Conservation (phyloP, 2,329 filamentous ascomycete species). For the Clonostachys rhizophaga region DNA sequence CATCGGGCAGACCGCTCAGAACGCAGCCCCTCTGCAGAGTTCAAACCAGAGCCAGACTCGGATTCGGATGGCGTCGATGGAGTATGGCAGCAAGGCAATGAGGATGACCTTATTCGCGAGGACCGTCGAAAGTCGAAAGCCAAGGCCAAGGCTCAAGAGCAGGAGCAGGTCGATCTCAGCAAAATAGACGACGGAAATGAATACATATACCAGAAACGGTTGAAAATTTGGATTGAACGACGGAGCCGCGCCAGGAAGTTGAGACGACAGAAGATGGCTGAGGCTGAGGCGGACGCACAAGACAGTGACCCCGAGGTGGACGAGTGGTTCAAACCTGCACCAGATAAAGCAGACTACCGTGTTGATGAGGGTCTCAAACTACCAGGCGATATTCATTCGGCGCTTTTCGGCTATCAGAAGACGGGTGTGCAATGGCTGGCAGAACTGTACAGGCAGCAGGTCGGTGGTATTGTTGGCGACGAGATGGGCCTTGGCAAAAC, state of each 20-base stretch:
- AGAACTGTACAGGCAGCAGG: slow-evolving; percentile 82
- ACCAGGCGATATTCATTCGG: slow-evolving; percentile 89
- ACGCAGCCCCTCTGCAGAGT: slow-evolving; percentile 41
- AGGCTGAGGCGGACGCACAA: slow-evolving; percentile 23
- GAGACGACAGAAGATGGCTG: slow-evolving; percentile 26
- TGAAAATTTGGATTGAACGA: slow-evolving; percentile 68
- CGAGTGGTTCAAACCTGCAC: slow-evolving; percentile 85
- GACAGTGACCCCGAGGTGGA: slow-evolving; percentile 39
- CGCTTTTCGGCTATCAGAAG: slow-evolving; percentile 94
- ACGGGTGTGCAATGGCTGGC: slow-evolving; percentile 95
- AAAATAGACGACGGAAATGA: slow-evolving; percentile 87
- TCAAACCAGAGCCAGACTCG: slow-evolving; percentile 22
- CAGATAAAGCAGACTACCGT: slow-evolving; percentile 69
- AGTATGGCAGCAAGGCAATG: slow-evolving; percentile 30
- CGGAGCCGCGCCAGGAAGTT: slow-evolving; percentile 34
- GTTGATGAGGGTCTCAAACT: slow-evolving; percentile 74
- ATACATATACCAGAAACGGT: slow-evolving; percentile 67
- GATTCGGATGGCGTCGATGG: slow-evolving; percentile 24
- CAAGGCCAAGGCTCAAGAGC: slow-evolving; percentile 24
- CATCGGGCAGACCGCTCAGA: slow-evolving; percentile 6
- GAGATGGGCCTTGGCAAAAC: slow-evolving; percentile 99
- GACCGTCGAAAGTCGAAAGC: slow-evolving; percentile 35
- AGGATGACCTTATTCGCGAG: slow-evolving; percentile 29
- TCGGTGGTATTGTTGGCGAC: slow-evolving; percentile 92
- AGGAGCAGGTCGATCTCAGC: slow-evolving; percentile 42